Base-by-base conservation (phyloP, 1,284 basidiomycete genomes). In the Boletus mariae region DNA sequence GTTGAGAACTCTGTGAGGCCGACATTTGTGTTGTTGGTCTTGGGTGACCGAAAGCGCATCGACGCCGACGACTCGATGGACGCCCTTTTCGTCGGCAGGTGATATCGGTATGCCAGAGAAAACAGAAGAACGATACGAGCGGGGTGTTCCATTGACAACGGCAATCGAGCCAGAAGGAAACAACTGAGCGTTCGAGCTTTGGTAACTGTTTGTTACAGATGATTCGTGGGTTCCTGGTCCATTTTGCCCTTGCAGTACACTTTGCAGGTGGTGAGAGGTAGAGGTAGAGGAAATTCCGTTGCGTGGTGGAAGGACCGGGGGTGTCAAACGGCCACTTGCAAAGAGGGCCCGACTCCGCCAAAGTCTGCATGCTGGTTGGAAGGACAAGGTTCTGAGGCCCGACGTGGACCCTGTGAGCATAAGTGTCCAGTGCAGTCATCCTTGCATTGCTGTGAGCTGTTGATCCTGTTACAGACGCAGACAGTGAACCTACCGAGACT, bases 391-490 rank as follows among this genome's bases (percentile, higher is more conserved):
- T 69, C 58, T 68, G 76, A 80, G 78, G 80, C 81, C 82, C 79
- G 78, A 78, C 77, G 79, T 82, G 80, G 84, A 85, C 80, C 80
- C 85, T 83, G 81, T 82, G 73, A 87, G 80, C 87, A 90, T 90
- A 78, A 84, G 87, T 72, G 64, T 69, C 73, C 75, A 77, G 75
- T 76, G 74, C 82, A 83, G 78, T 85, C 87, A 90, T 88, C 80
- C 85, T 87, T 61, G 45, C 8, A 12, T 41, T 17, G 32, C 20
- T 11, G 23, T 65, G 32, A 59, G 61, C 23, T 7, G 8, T 45
- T 41, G 49, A 12, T 4, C 17, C 26, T 35, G 43, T 47, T n/a
- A 42, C 12, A n/a, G 28, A 41, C 4, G 29, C 40, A 28, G 23
- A 46, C 17, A 4, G 10, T 43, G 41, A 15, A 64, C 80, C 53